phyloP scores from a whole-genome alignment of 2,329 filamentous ascomycete species.

The Cryoendolithus antarcticus region DNA sequence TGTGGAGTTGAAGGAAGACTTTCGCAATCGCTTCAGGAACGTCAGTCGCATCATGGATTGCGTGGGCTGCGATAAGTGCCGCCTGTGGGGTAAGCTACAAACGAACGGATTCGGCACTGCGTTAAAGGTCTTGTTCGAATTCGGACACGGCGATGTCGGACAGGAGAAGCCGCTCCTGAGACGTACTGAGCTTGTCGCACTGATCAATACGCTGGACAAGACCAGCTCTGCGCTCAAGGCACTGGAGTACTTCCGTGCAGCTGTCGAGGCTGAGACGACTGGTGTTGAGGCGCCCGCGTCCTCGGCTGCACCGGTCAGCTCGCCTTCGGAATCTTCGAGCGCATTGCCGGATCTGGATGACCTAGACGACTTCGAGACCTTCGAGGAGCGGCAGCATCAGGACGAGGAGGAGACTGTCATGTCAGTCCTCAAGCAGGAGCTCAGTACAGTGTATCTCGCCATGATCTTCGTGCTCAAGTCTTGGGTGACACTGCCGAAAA shows the following conservation, averaged over 20 bases:
- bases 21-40: constrained; percentile 93
- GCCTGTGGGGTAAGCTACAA: constrained; percentile 95
- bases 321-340: constrained; percentile 12
- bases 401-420: constrained; percentile 32
- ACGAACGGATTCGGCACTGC: constrained; percentile 90
- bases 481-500: constrained; percentile 44
- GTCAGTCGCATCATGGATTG: constrained; percentile 97
- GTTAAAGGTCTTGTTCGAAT: constrained; percentile 91
- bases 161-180: constrained; percentile 57
- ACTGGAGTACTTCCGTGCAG: constrained; percentile 56
- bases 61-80: constrained; percentile 95
- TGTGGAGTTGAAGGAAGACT: constrained; percentile 83
- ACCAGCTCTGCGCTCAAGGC: constrained; percentile 70
- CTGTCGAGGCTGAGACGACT: constrained; percentile 24
- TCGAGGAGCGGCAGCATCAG: constrained; percentile 5
- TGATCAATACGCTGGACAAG: constrained; percentile 87
- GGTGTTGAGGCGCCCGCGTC: background rate
- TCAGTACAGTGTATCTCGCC: constrained; percentile 49
- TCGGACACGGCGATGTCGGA: constrained; percentile 51
- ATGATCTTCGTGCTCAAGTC: constrained; percentile 53
- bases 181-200: constrained; percentile 81
- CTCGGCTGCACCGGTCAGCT: constrained; percentile 9
- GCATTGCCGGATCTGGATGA: constrained; percentile 9
- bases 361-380: constrained; percentile 4
- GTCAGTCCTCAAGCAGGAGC: constrained; percentile 53